Evolutionary conservation across 495 filamentous ascomycete species (phyloP).

Genomic region (Pseudomonodictys pantanalensis): DNA sequence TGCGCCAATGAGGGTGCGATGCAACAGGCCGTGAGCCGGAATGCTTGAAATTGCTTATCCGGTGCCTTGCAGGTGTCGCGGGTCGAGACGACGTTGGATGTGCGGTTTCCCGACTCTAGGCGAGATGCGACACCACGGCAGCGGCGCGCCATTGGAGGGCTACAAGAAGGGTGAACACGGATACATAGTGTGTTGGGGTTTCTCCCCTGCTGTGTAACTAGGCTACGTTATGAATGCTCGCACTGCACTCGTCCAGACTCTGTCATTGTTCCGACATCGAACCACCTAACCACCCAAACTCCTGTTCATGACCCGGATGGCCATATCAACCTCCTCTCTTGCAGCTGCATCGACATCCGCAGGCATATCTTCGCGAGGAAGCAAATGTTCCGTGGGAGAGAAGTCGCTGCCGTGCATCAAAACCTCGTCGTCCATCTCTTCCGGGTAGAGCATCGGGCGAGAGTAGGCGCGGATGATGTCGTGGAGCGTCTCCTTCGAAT

Average conservation of each 20-base stretch:
- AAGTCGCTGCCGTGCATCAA: neutral
- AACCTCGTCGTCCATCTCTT: neutral
- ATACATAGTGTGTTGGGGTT: too few relatives aligned
- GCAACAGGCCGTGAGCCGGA: too few relatives aligned
- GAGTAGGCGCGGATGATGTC: slow-evolving; percentile 21
- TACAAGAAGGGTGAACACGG: too few relatives aligned
- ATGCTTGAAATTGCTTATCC: too few relatives aligned
- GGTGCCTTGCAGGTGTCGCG: too few relatives aligned
- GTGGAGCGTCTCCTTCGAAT: slow-evolving; percentile 17
- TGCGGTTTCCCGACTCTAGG: too few relatives aligned
- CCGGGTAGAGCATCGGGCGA: slow-evolving; percentile 9
- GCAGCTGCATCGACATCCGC: neutral
- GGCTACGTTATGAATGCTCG: too few relatives aligned
- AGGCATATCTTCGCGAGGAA: neutral
- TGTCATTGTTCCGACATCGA: neutral
- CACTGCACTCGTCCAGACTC: neutral
- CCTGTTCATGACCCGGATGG: slow-evolving; percentile 6
- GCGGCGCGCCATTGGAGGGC: too few relatives aligned
- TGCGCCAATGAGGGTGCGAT: neutral
- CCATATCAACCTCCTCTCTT: slow-evolving; percentile 2
- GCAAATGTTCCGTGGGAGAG: neutral
- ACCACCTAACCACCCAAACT: slow-evolving; percentile 2
- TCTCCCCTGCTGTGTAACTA: too few relatives aligned
- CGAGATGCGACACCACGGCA: too few relatives aligned
- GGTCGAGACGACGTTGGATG: too few relatives aligned